Percentiles rank a stretch among this genome's conserved stretches.
Conservation (phyloP, 495 filamentous ascomycete species). For the Talaromyces liani region DNA sequence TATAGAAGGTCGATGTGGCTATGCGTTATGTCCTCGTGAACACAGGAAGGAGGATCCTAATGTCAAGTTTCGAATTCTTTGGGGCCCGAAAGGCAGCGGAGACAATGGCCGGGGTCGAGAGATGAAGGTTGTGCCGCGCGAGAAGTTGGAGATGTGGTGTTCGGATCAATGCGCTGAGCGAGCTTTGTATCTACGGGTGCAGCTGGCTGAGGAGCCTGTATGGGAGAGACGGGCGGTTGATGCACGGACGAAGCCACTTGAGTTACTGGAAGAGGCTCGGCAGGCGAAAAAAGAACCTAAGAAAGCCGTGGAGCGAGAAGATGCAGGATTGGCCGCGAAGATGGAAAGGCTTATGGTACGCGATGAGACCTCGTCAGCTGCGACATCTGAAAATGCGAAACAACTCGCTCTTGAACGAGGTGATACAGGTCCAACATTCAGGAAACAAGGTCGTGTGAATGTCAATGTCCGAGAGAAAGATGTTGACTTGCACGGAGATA, state of each 20-base stretch:
- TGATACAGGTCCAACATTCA: constrained; percentile 23
- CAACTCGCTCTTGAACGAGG: constrained; percentile 44
- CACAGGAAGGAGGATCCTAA: constrained; percentile 37
- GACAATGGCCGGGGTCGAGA: constrained; percentile 40
- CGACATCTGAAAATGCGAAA: background rate
- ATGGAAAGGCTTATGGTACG: background rate
- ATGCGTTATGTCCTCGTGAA: constrained; percentile 61
- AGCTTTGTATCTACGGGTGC: constrained; percentile 77
- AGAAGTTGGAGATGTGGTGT: constrained; percentile 82
- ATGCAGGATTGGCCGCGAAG: background rate
- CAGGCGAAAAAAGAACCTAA: constrained; percentile 13
- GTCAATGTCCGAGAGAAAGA: constrained; percentile 36
- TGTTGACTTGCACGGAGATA: constrained; percentile 9
- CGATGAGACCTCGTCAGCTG: background rate
- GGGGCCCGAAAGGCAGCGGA: constrained; percentile 41
- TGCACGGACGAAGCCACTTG: constrained; percentile 29
- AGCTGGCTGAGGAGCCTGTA: constrained; percentile 69
- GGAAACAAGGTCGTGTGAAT: constrained; percentile 24
- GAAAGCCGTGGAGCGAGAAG: background rate
- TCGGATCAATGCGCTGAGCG: constrained; percentile 67
- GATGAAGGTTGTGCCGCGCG: constrained; percentile 53
- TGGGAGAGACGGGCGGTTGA: constrained; percentile 57
- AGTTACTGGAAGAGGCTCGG: constrained; percentile 47
- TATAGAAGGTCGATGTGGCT: constrained; percentile 71
- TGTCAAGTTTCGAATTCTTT: constrained; percentile 42